Conservation (phyloP, 192 early-diverging fungal species). For the Coemansia sp. region DNA sequence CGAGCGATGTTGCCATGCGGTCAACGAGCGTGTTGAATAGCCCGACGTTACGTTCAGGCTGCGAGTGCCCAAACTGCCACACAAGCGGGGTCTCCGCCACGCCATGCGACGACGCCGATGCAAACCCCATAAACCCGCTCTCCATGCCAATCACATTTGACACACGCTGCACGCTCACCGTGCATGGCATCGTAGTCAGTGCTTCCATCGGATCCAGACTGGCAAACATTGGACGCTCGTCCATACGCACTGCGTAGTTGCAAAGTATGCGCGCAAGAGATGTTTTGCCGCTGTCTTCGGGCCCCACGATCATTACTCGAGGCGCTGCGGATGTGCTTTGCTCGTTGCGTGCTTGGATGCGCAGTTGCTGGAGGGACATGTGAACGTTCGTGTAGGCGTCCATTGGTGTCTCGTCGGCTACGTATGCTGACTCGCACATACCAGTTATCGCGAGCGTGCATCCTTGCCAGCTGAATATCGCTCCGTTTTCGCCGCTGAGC, state of each 20-base stretch:
- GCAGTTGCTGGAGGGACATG: constrained; percentile 77
- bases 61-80: constrained; percentile 87
- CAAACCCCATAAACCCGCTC: constrained; percentile 64
- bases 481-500: constrained; percentile 83
- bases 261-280: constrained; percentile 79
- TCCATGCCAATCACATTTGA: constrained; percentile 81
- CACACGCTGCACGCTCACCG: constrained; percentile 76
- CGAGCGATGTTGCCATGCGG: constrained; percentile 64
- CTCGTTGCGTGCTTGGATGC: constrained; percentile 38
- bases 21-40: constrained; percentile 72
- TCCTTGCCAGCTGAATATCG: constrained; percentile 91
- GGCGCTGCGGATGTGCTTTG: constrained; percentile 22
- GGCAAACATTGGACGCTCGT: constrained; percentile 75
- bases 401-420: constrained; percentile 97
- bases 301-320: constrained; percentile 85
- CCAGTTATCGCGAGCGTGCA: constrained; percentile 69
- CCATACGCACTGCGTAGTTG: constrained; percentile 83
- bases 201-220: constrained; percentile 80
- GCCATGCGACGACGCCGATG: constrained; percentile 63
- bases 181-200: constrained; percentile 82
- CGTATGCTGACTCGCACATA: constrained; percentile 75
- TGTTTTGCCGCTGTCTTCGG: constrained; percentile 91
- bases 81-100: constrained; percentile 74
- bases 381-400: constrained; percentile 84
- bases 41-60: constrained; percentile 72